phyloP scores from a whole-genome alignment of 495 filamentous ascomycete genomes.

The Neurospora sp. region DNA sequence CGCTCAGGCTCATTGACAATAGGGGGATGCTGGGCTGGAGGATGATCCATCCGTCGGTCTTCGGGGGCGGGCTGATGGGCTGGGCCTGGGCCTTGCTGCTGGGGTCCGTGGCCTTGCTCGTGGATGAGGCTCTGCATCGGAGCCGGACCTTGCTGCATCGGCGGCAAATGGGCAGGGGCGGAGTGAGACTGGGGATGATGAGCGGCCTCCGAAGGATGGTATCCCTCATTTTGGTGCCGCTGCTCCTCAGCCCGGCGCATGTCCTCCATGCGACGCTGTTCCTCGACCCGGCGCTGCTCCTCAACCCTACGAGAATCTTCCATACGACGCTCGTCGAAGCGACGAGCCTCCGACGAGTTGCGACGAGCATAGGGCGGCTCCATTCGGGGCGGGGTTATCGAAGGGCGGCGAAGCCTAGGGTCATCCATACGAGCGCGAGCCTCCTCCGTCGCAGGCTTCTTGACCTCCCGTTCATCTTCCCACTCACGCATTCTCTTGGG shows the following conservation, averaged over 20 bases:
- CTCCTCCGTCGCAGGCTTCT: conserved; percentile 85
- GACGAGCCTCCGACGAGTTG: conserved; percentile 68
- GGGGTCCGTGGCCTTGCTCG: conserved; percentile 30
- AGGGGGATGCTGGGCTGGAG: conserved; percentile 35
- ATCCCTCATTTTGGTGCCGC: conserved; percentile 60
- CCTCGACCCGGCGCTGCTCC: conserved; percentile 43
- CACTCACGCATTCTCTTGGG: conserved; percentile 84
- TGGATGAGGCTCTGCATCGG: conserved; percentile 50
- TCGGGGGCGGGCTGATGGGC: conserved; percentile 37
- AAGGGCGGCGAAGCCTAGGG: conserved; percentile 64
- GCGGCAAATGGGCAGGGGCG: conserved; percentile 57
- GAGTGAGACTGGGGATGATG: conserved; percentile 67
- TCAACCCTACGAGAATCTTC: conserved; percentile 32
- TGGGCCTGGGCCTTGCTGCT: conserved; percentile 28
- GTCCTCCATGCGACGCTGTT: conserved; percentile 31
- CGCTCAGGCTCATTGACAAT: conserved; percentile 58
- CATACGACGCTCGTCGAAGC: conserved; percentile 42
- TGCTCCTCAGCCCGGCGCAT: conserved; percentile 50
- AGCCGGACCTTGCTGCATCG: conserved; percentile 53
- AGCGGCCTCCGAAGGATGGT: conserved; percentile 83
- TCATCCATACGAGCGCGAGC: conserved; percentile 78
- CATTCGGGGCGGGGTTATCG: conserved; percentile 47
- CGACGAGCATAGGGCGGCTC: conserved; percentile 49
- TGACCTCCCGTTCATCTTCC: conserved; percentile 70
- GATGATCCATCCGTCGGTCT: conserved; percentile 36